These are phyloP conservation scores for Acephala macrosclerotiorum DNA, from an alignment of 2,329 filamentous ascomycete genomes.

Conservation along the genomic window DNA sequence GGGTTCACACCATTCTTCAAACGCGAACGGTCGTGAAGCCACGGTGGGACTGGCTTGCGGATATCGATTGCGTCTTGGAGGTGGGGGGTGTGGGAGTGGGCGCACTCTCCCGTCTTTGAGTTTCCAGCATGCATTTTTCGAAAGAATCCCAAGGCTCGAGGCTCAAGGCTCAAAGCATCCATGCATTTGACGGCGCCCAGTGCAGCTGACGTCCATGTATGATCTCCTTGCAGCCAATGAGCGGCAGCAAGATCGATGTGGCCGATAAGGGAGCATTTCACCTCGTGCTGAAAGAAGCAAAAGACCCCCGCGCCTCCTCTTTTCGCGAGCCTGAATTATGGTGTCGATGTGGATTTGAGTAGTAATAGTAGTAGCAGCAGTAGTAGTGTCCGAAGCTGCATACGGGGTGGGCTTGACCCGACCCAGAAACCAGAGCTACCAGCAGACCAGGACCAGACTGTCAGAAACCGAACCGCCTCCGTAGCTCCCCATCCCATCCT, in stretches of 20 bases:
- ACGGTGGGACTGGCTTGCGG: not conserved
- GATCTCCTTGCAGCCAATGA: slow-evolving; percentile 14
- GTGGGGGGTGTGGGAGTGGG: not conserved
- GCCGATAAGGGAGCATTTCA: too few species aligned
- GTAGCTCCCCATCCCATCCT: not conserved
- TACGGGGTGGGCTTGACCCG: not conserved
- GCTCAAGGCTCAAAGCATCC: not conserved
- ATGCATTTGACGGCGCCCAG: not conserved
- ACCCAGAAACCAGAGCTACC: not conserved
- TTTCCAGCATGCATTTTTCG: not conserved
- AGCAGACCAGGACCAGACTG: too few species aligned
- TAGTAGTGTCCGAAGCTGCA: not conserved
- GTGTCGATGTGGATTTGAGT: not conserved
- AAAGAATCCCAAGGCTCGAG: not conserved
- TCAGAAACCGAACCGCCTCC: not conserved
- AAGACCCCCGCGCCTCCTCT: slow-evolving; percentile 18
- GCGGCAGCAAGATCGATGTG: not conserved
- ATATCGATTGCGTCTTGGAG: not conserved
- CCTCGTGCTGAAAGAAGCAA: slow-evolving; percentile 14
- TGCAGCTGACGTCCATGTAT: slow-evolving; percentile 9
- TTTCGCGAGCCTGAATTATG: slow-evolving; percentile 1
- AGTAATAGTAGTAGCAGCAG: not conserved
- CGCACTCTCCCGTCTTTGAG: not conserved
- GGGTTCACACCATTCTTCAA: not conserved
- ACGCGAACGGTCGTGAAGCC: not conserved